Evolutionary conservation across 768 basidiomycete genomes (phyloP), one percentile per base, ranked within the genome.

Genomic region (Cyathus striatus): DNA sequence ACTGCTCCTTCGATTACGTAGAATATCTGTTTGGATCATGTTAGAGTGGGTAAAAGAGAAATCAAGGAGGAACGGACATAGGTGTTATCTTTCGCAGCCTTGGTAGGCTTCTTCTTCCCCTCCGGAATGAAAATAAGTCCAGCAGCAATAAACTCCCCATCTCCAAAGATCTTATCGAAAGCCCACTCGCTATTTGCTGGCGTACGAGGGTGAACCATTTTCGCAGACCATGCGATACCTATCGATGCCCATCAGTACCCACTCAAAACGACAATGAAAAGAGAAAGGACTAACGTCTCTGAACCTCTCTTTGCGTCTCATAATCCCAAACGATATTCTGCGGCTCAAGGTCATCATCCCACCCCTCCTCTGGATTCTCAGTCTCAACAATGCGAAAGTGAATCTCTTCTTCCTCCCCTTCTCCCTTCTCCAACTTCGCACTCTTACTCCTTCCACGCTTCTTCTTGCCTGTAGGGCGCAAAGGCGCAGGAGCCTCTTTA

Each of bases 91-190:
- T 88, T 93, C 1, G 92, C 81, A 18, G 78, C 76, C 59, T 98
- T 98, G 46, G 77, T 81, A 12, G 88, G 87, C 62, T 99, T 99
- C 47, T 77, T 70, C n/a, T 78, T 77, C 5, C 76, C 69, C 1
- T 86, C 79, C 3, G 91, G 91, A 30, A 98, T 86, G 41, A 76
- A 70, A 35, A 98, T 71, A 49, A 92, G 80, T 0, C 96, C 96
- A 23, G 90, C 86, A 1, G 93, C 95, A 46, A 97, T 81, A 58
- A 90, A 97, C 35, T 89, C 81, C 36, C 81, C 88, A 49, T 98
- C 95, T 21, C 86, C 83, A 54, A 94, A 95, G 17, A 96, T 76
- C 65, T 92, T 94, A 56, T 95, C 86, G 60, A 90, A 99, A 18
- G 70, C 72, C 82, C 93, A 98, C 9, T 73, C 72, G 40, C 73